Evolutionary conservation across 768 basidiomycete genomes (phyloP).

Genomic region (Boletus vinaceobasis): DNA sequence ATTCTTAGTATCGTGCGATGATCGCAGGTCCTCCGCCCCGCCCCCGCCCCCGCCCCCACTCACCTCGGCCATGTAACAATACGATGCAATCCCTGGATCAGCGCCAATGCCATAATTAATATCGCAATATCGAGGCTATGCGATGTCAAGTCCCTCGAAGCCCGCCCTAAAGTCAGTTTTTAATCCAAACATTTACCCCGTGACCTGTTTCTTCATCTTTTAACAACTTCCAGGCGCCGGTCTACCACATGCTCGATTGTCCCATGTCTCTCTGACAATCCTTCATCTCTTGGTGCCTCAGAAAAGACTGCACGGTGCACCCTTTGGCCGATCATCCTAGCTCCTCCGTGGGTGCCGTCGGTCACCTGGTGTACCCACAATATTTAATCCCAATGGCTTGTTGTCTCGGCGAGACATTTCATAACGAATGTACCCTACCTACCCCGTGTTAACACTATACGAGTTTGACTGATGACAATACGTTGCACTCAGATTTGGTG

Average conservation of each 20-base stretch:
- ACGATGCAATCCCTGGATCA: background rate
- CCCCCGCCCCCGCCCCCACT: background rate
- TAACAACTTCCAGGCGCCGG: slow-evolving; percentile 59
- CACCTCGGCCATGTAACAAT: background rate
- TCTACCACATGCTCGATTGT: slow-evolving; percentile 57
- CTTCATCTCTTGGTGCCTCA: slow-evolving; percentile 56
- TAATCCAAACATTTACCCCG: slow-evolving; percentile 1
- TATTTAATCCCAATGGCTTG: background rate
- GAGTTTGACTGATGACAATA: background rate
- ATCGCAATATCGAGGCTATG: background rate
- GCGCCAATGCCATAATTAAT: background rate
- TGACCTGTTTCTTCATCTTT: slow-evolving; percentile 45
- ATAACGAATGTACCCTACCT: background rate
- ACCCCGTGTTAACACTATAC: background rate
- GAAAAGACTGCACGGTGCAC: slow-evolving; percentile 45
- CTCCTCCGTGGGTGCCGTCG: slow-evolving; percentile 41
- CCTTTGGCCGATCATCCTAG: slow-evolving; percentile 59
- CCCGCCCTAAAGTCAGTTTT: slow-evolving; percentile 46
- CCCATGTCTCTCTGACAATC: slow-evolving; percentile 35
- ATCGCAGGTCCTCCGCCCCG: background rate
- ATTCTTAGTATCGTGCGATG: background rate
- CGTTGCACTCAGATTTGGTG: background rate
- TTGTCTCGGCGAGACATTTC: background rate
- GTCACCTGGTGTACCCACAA: slow-evolving; percentile 69
- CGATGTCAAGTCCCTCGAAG: background rate